Evolutionary conservation across 257 asterid genomes (phyloP), one percentile per base, ranked within the genome.

Genomic region (Pogostemon cablin): DNA sequence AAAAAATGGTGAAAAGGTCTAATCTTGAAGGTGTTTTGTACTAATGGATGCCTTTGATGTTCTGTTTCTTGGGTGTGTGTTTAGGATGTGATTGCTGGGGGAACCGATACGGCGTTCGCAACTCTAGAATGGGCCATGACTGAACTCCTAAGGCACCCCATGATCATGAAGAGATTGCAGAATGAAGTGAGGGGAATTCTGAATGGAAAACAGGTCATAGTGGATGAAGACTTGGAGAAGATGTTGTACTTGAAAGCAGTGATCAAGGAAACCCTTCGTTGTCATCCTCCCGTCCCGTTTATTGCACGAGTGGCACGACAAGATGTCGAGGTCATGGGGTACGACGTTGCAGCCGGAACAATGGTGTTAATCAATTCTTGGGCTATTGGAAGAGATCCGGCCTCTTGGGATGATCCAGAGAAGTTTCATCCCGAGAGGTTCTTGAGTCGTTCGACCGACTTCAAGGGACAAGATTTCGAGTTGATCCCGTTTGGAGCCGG

Each of bases 401-500:
- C 4, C 1, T 4, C 7, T 41, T 41, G n/a, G 11, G 50, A 46
- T 46, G 57, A 50, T 4, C 84, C 85, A 0, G 88, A 83, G n/a
- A 76, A 61, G 11, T 86, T 81, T 55, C 15, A 20, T 1, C 89
- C 89, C 0, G 84, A 86, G 1, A 79, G 91, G 11, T 86, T 86
- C 63, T 47, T 81, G 70, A 64, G 64, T 32, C 17, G 38, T 8
- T 20, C 34, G 0, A 8, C 44, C 3, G 76, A 82, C 52, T 73
- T 65, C n/a, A 73, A 56, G 67, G 82, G 86, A 0, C 42, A 47
- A 0, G 73, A 82, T 50, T 76, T 70, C 12, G 81, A 78, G 77
- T 12, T 75, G 0, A 68, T 78, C 39, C 86, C 79, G 1, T 81
- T 81, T 34, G 81, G 85, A 10, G 61, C 72, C 0, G 85, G 85